A percentile compares a stretch with the other conserved stretches of the same genome.
Evolutionary conservation across 2,329 filamentous ascomycete species (phyloP).

Genomic region (Penicillium concentricum): DNA sequence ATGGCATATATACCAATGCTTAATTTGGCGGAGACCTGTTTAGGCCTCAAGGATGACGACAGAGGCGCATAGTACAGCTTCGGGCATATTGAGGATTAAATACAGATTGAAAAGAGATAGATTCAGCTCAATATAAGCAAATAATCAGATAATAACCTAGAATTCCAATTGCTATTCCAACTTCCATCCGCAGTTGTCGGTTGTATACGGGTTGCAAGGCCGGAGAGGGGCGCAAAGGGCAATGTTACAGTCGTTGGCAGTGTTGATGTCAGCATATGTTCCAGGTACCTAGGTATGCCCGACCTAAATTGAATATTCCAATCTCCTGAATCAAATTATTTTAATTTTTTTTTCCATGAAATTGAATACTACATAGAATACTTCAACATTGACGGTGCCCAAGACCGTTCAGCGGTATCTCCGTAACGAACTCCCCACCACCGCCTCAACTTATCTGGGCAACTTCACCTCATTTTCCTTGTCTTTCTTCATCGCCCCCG

Average conservation of each 20-base stretch:
- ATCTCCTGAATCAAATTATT: not conserved
- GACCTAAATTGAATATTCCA: not conserved
- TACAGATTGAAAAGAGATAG: not conserved
- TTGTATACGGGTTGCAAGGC: constrained; percentile 6
- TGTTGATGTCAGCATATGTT: constrained; percentile 26
- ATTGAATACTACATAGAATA: not conserved
- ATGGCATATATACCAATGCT: not conserved
- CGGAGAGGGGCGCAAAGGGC: constrained; percentile 6
- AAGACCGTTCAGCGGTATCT: not conserved
- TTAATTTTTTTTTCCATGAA: too few species aligned
- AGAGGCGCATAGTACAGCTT: constrained; percentile 6
- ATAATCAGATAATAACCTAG: not conserved
- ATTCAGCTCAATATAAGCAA: not conserved
- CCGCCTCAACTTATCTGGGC: constrained; percentile 18
- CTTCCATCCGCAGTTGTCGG: not conserved
- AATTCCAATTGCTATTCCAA: not conserved
- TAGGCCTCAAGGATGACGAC: constrained; percentile 10
- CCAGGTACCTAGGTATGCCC: not conserved
- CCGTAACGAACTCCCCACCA: constrained; percentile 18
- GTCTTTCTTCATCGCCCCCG: constrained; percentile 5
- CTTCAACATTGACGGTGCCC: not conserved
- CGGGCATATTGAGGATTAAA: not conserved
- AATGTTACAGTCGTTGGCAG: constrained; percentile 23
- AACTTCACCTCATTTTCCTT: constrained; percentile 16
- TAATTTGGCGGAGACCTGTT: not conserved